Percentiles rank a stretch among this genome's conserved stretches.
These are phyloP conservation scores for Lachnellula subtilissima DNA, from an alignment of 2,329 filamentous ascomycete species.

Conservation along the genomic window DNA sequence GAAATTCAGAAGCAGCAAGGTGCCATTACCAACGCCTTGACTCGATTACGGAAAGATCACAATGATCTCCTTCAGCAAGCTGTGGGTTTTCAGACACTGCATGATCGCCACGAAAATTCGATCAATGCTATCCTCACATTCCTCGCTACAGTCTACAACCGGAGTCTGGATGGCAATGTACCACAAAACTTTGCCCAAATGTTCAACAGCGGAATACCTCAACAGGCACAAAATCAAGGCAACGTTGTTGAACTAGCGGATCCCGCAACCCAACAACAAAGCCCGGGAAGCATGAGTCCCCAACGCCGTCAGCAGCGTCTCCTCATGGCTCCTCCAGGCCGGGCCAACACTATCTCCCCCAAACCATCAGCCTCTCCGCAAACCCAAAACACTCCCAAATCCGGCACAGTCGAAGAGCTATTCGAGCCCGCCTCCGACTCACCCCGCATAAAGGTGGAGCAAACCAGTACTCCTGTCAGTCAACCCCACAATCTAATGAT, in stretches of 20 bases:
- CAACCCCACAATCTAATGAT: slow-evolving; percentile 59
- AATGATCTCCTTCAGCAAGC: slow-evolving; percentile 85
- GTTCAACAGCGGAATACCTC: slow-evolving; percentile 69
- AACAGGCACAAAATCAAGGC: slow-evolving; percentile 46
- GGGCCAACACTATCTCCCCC: slow-evolving; percentile 24
- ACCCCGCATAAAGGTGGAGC: slow-evolving; percentile 50
- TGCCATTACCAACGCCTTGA: slow-evolving; percentile 78
- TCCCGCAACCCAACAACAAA: slow-evolving; percentile 34
- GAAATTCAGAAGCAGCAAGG: slow-evolving; percentile 82
- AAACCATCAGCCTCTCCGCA: slow-evolving; percentile 23
- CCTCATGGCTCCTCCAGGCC: slow-evolving; percentile 30
- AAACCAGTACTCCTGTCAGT: slow-evolving; percentile 35
- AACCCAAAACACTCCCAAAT: slow-evolving; percentile 30
- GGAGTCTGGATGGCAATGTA: slow-evolving; percentile 80
- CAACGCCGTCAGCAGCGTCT: slow-evolving; percentile 27
- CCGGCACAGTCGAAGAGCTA: slow-evolving; percentile 57
- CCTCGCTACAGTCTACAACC: slow-evolving; percentile 91
- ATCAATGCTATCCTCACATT: slow-evolving; percentile 99
- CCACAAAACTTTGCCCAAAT: slow-evolving; percentile 78
- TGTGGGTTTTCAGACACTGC: slow-evolving; percentile 80
- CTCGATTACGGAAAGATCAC: slow-evolving; percentile 76
- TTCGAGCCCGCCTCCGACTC: slow-evolving; percentile 47
- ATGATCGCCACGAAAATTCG: slow-evolving; percentile 95
- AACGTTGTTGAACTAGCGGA: slow-evolving; percentile 59
- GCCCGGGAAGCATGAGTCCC: slow-evolving; percentile 26